These are phyloP conservation scores for Orbilia brochopaga DNA, from an alignment of 2,329 filamentous ascomycete genomes.

Conservation along the genomic window DNA sequence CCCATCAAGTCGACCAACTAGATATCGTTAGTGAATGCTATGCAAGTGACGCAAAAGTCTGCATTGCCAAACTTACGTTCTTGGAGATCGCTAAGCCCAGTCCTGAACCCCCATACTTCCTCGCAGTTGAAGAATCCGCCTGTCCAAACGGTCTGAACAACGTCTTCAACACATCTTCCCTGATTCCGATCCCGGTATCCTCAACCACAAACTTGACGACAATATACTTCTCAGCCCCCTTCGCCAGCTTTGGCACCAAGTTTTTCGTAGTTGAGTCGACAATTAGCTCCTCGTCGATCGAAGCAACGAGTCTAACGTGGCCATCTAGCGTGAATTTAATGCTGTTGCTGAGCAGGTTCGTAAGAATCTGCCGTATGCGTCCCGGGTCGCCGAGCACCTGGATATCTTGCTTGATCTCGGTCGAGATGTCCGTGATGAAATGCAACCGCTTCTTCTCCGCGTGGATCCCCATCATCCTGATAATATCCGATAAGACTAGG, in stretches of 20 bases:
- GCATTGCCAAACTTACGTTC: constrained; percentile 61
- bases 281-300: constrained; percentile 65
- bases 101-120: constrained; percentile 56
- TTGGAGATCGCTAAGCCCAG: constrained; percentile 81
- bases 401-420: constrained; percentile 64
- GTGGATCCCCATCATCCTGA: constrained; percentile 85
- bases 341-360: constrained; percentile 77
- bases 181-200: constrained; percentile 81
- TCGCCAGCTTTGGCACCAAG: constrained; percentile 27
- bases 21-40: constrained; percentile 3
- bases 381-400: constrained; percentile 85
- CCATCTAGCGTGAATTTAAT: constrained; percentile 77
- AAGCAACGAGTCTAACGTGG: constrained; percentile 70
- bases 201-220: constrained; percentile 74
- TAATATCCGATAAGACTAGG: constrained; percentile 76
- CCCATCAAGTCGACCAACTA: constrained; percentile 76
- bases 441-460: constrained; percentile 79
- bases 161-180: constrained; percentile 73
- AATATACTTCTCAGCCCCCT: constrained; percentile 63
- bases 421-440: constrained; percentile 70
- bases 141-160: constrained; percentile 83
- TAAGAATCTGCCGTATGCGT: constrained; percentile 80
- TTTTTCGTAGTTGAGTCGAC: constrained; percentile 28
- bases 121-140: constrained; percentile 75
- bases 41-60: neutral